Percentiles rank a stretch among this genome's conserved stretches.
These are phyloP conservation scores for Pleurotus citrinopileatus DNA, from an alignment of 768 basidiomycete genomes.

Conservation along the genomic window DNA sequence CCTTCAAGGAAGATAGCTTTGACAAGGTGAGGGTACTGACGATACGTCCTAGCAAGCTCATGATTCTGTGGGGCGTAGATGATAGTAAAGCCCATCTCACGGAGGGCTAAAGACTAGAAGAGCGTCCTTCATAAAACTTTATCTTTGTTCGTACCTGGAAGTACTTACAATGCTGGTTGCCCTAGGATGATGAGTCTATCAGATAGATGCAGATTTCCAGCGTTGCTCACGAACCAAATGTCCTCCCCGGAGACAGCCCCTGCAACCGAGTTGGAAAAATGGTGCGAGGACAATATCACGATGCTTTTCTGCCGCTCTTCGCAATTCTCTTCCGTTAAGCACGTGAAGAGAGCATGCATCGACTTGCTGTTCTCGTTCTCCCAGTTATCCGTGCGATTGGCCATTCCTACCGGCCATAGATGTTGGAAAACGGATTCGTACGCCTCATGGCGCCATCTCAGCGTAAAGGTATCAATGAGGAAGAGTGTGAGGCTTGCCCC, in stretches of 20 bases:
- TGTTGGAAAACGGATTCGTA: background rate
- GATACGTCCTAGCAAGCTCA: slow-evolving; percentile 3
- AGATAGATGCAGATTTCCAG: background rate
- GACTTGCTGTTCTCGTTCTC: slow-evolving; percentile 10
- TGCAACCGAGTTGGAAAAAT: slow-evolving; percentile 20
- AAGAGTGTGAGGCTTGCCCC: background rate
- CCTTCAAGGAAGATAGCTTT: slow-evolving; percentile 18
- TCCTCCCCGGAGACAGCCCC: slow-evolving; percentile 26
- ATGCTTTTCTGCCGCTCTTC: slow-evolving; percentile 28
- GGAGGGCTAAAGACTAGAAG: background rate
- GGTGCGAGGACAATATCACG: slow-evolving; percentile 25
- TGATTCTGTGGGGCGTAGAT: slow-evolving; percentile 2
- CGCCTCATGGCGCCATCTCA: background rate
- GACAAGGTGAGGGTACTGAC: slow-evolving; percentile 26
- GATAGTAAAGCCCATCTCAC: background rate
- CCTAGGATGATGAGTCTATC: background rate
- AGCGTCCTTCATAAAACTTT: background rate
- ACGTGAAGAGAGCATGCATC: slow-evolving; percentile 15
- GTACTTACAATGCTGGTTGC: slow-evolving; percentile 2
- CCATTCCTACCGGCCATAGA: background rate
- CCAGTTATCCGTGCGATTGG: slow-evolving; percentile 1
- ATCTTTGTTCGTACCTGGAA: background rate
- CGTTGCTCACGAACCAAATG: slow-evolving; percentile 26
- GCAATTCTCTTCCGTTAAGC: slow-evolving; percentile 25
- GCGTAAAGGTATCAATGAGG: too few relatives aligned